Conservation (phyloP, 768 basidiomycete genomes). For the Arthromyces matolae region DNA sequence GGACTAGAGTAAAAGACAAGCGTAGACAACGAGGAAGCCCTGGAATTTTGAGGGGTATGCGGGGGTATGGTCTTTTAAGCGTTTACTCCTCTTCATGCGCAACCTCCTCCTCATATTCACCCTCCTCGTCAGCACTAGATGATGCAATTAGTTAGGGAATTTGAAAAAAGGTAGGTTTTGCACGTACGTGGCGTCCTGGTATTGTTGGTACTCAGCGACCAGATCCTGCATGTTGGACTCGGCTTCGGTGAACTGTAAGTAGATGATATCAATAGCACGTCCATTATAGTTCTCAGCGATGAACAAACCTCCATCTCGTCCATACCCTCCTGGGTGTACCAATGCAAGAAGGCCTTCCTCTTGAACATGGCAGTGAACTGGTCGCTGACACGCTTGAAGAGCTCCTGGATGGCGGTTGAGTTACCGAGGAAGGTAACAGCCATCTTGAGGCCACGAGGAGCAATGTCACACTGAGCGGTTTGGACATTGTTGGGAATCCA, state of each 20-base stretch:
- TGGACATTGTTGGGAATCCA: constrained; percentile 99
- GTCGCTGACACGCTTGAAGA: constrained; percentile 98
- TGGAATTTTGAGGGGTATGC: constrained; percentile 18
- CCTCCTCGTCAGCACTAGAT: constrained; percentile 78
- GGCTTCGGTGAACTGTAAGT: constrained; percentile 83
- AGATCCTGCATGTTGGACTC: constrained; percentile 99
- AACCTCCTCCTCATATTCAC: constrained; percentile 82
- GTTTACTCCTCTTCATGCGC: constrained; percentile 52
- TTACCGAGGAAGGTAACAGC: constrained; percentile 97
- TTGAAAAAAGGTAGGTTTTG: not conserved
- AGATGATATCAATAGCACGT: constrained; percentile 3
- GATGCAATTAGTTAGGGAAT: constrained; percentile 18
- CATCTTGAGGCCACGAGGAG: constrained; percentile 95
- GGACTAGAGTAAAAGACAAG: constrained; percentile 16
- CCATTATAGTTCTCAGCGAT: not conserved
- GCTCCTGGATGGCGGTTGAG: constrained; percentile 94
- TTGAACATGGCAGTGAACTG: constrained; percentile 99
- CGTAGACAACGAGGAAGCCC: constrained; percentile 15
- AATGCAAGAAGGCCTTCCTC: constrained; percentile 97
- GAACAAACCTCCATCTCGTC: constrained; percentile 84
- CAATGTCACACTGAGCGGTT: constrained; percentile 96
- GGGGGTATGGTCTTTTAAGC: constrained; percentile 19
- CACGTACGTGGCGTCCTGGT: constrained; percentile 89
- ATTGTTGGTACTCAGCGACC: constrained; percentile 96
- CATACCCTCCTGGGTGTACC: constrained; percentile 99